phyloP scores from a whole-genome alignment of 768 basidiomycete species.

The Pulveroboletus sp. region DNA sequence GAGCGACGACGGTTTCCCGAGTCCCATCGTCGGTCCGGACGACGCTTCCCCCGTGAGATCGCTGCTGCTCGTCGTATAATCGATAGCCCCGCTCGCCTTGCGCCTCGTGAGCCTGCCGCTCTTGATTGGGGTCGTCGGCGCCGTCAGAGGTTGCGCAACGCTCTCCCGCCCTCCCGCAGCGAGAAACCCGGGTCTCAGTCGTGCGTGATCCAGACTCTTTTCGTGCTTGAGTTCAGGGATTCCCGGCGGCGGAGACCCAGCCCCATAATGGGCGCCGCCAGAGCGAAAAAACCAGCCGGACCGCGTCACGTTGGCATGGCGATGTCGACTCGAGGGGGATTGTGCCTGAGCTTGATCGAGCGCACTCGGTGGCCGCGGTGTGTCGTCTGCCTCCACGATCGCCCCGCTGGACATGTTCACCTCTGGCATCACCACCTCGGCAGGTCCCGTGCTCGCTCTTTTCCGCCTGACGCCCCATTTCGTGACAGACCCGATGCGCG shows the following conservation, averaged over 20 bases:
- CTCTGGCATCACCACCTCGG: constrained; percentile 32
- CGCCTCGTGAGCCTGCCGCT: constrained; percentile 18
- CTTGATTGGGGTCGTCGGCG: constrained; percentile 29
- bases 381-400: constrained; percentile 20
- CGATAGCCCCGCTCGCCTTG: constrained; percentile 24
- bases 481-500: constrained; percentile 58
- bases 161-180: not conserved
- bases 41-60: constrained; percentile 25
- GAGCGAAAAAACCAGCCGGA: constrained; percentile 50
- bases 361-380: constrained; percentile 28
- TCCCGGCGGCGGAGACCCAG: constrained; percentile 42
- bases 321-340: constrained; percentile 19
- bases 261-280: constrained; percentile 41
- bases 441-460: constrained; percentile 41
- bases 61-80: constrained; percentile 24
- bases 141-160: too few species aligned
- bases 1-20: constrained; percentile 28
- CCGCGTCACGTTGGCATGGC: constrained; percentile 19
- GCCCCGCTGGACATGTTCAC: constrained; percentile 6
- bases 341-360: constrained; percentile 15
- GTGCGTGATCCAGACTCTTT: constrained; percentile 26
- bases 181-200: constrained; percentile 20
- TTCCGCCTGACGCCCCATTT: constrained; percentile 48
- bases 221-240: constrained; percentile 30
- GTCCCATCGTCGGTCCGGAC: constrained; percentile 15